Evolutionary conservation across 2,329 filamentous ascomycete species (phyloP), one percentile per base, ranked within the genome.

Genomic region (Raffaelea deltoideospora): DNA sequence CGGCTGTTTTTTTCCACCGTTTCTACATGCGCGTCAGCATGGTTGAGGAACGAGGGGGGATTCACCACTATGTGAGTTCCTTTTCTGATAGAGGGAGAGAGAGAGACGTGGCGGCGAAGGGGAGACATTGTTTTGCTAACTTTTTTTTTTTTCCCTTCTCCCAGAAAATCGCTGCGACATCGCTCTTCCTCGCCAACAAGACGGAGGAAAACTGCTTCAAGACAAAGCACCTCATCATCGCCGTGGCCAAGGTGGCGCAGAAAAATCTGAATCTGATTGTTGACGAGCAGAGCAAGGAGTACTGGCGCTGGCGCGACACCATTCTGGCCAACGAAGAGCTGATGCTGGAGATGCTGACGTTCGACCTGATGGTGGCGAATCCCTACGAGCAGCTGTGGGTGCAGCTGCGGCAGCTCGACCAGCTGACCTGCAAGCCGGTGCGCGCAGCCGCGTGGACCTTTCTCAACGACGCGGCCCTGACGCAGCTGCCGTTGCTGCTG

Each of bases 251-350:
- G 46, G 85, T 95, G 17, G 90, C 88, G 21, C 86, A 95, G 57
- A 96, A 98, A 61, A 88, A 96, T 48, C 68, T 84, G 2, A 82
- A 85, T 49, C 72, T 95, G 41, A 66, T 88, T 37, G 83, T 96
- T 36, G 90, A 98, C 53, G 90, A 96, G 58, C 87, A 96, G 56
- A 92, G 82, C 47, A 96, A 95, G 52, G 90, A 98, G 53, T 98
- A 90, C 54, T 98, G 90, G 90, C 76, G 82, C 50, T 98, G 90
- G 90, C 75, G 86, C 42, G 90, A 98, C 53, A 90, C 80, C 40
- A 93, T 98, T 39, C 64, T 96, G 13, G 79, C 81, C 45, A 85
- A 92, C 52, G 90, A 98, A 59, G 90, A 96, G 53, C 65, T 88
- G 31, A 80, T 98, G 62, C 69, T 98, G 14, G 90, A 96, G 55